Conservation (phyloP, 164 flowering plant species). For the Vitis riparia region DNA sequence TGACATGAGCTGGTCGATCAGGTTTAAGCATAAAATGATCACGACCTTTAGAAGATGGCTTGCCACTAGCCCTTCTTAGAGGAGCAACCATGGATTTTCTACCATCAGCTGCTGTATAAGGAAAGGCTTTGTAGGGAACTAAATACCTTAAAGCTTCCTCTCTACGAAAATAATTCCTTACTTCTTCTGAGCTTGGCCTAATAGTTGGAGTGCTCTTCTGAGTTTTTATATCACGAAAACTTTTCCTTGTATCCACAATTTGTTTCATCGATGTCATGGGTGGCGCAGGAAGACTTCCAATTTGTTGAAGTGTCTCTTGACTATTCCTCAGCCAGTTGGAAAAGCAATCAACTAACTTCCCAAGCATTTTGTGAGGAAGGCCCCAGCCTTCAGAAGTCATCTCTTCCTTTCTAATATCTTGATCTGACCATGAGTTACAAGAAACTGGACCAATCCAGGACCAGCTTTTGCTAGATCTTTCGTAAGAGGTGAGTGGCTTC, state of each 20-base stretch:
- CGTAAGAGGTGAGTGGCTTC: constrained; percentile 77
- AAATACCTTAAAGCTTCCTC: constrained; percentile 88
- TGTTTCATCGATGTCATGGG: constrained; percentile 67
- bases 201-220: constrained; percentile 93
- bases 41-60: constrained; percentile 92
- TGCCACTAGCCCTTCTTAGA: constrained; percentile 92
- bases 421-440: constrained; percentile 39
- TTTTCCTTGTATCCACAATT: constrained; percentile 82
- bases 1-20: constrained; percentile 95
- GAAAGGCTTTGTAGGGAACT: constrained; percentile 92
- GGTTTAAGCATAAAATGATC: constrained; percentile 94
- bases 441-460: constrained; percentile 81
- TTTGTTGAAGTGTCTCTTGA: constrained; percentile 92
- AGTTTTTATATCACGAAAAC: constrained; percentile 89
- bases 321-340: constrained; percentile 96
- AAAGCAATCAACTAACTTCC: constrained; percentile 92
- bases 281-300: constrained; percentile 92
- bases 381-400: constrained; percentile 87
- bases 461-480: constrained; percentile 80
- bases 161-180: constrained; percentile 71
- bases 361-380: constrained; percentile 91
- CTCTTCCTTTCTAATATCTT: constrained; percentile 61
- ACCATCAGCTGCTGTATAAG: constrained; percentile 95
- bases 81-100: constrained; percentile 95
- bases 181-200: constrained; percentile 87